Conservation (phyloP, 2,329 filamentous ascomycete genomes). For the Verticillium alfalfae region DNA sequence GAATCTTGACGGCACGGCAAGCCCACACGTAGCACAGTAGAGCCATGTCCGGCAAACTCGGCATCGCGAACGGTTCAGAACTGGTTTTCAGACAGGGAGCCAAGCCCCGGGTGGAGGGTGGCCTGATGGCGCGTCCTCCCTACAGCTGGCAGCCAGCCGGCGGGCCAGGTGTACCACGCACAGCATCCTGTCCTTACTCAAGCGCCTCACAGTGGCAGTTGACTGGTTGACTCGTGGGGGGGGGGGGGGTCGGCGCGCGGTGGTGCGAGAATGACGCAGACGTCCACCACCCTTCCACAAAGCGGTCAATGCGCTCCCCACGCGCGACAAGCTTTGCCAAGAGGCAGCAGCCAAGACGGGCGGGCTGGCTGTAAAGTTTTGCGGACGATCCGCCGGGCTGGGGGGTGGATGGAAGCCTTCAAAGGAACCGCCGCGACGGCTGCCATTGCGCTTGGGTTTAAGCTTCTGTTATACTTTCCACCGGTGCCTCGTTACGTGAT, state of each 20-base stretch:
- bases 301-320: conserved; percentile 11
- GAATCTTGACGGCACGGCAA: no score
- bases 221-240: neutral
- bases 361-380: conserved; percentile 4
- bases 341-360: conserved; percentile 15
- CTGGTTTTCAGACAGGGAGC: no score
- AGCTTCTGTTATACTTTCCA: neutral
- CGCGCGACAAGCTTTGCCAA: conserved; percentile 31
- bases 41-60: no score
- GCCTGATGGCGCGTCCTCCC: no score
- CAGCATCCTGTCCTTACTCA: no score
- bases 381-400: neutral
- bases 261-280: conserved; percentile 3
- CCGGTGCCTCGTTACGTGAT: neutral
- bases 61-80: no score
- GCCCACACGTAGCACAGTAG: no score
- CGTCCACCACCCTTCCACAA: neutral
- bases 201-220: neutral
- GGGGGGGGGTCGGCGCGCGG: no score
- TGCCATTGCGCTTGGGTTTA: neutral
- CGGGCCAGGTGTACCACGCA: no score
- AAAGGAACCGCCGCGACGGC: conserved; percentile 4
- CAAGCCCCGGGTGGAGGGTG: no score
- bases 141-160: no score
- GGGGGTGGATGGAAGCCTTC: neutral